Percentiles rank a stretch among this genome's conserved stretches.
Conservation (phyloP, 768 basidiomycete species). For the Suillus spraguei region DNA sequence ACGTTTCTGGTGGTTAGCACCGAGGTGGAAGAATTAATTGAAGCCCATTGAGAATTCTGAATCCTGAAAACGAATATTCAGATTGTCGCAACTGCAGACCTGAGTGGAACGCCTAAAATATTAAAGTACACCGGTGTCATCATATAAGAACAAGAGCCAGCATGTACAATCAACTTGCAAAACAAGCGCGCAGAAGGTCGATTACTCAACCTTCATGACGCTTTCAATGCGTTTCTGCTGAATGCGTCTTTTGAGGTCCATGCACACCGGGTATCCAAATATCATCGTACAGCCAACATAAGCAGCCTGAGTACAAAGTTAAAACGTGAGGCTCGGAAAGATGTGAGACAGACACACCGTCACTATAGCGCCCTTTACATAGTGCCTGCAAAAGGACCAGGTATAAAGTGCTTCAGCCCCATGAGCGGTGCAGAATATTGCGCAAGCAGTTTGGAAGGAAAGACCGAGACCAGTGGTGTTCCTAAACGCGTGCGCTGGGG, state of each 20-base stretch:
- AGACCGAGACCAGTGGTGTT: constrained; percentile 22
- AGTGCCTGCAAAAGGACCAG: constrained; percentile 31
- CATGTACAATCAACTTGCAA: neutral
- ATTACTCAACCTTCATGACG: constrained; percentile 72
- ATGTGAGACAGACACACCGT: constrained; percentile 19
- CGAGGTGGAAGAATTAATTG: neutral
- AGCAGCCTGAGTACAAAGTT: constrained; percentile 39
- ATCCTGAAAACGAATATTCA: too few species aligned
- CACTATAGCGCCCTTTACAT: constrained; percentile 23
- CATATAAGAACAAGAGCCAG: neutral
- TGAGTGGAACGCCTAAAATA: neutral
- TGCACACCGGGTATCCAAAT: constrained; percentile 58
- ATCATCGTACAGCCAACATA: constrained; percentile 56
- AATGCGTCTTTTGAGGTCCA: constrained; percentile 56
- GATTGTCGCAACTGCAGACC: neutral
- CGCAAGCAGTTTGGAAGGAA: constrained; percentile 14
- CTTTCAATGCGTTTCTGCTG: constrained; percentile 75
- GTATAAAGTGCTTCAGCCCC: constrained; percentile 30
- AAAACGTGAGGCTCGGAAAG: neutral
- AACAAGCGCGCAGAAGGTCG: neutral
- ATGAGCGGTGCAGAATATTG: constrained; percentile 19
- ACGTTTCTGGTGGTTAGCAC: neutral
- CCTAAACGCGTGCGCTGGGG: constrained; percentile 23
- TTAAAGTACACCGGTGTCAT: neutral
- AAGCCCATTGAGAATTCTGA: neutral